Base-by-base conservation (phyloP, 805 yeast species). In the Maudiozyma serrabonitensis region DNA sequence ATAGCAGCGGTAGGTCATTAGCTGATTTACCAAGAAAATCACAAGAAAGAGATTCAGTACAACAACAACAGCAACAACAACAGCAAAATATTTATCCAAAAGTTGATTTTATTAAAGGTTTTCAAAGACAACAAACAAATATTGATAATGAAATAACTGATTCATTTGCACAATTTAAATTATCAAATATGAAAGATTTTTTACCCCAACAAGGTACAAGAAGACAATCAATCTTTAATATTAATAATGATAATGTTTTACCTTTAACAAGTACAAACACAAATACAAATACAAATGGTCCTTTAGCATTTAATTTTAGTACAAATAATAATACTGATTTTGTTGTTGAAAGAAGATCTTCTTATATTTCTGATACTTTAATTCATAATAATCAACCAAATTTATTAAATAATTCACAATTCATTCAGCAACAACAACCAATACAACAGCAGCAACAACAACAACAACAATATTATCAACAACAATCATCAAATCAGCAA, bases 291-390 rank as follows among this genome's bases (percentile, higher is more conserved):
- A n/a, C n/a, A n/a, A 37, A 18, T 35, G 32, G 28, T 16, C 23
- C 46, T 18, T 28, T 32, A 15, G 35, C 37, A 23, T 23, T 34
- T 12, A 48, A 39, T 35, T 28, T 37, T 42, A 40, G 38, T 15
- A 35, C 18, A 1, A 35, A 35, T 15, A n/a, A 8, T 19, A 7
- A 15, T 37, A 15, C 23, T 38, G 25, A 19, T 38, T 38, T 9
- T 38, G 23, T 8, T 13, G 25, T 18, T 8, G 25, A 38, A 38
- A 74, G 93, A 65, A 75, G 93, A 65, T 88, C 90, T 13, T 77
- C 84, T 48, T 84, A 80, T 60, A 81, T 87, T 12, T 86, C 89
- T 2, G 91, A 82, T 59, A 68, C 76, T 2, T 71, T 78, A 51
- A 76, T 81, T 25, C 67, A 66, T 47, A 52, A 59, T 11, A 42